Evolutionary conservation across 2,329 filamentous ascomycete species (phyloP).

Genomic region (Metarhizium guizhouense): DNA sequence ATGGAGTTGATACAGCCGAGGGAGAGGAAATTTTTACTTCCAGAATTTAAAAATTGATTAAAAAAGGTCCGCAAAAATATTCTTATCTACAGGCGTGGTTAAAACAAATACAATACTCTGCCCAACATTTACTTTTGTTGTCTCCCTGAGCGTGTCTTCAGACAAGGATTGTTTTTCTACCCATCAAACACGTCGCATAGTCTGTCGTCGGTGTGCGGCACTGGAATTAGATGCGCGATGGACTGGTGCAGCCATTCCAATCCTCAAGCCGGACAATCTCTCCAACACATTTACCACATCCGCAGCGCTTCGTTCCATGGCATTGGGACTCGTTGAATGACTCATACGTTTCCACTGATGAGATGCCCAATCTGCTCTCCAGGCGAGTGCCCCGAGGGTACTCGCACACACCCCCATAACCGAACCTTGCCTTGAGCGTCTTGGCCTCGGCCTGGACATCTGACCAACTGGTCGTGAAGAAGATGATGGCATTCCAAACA

Average conservation of each 20-base stretch:
- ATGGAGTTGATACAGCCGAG: slow-evolving; percentile 42
- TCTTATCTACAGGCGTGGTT: background rate
- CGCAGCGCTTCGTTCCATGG: background rate
- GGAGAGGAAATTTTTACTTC: slow-evolving; percentile 34
- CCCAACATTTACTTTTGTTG: background rate
- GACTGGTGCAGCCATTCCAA: background rate
- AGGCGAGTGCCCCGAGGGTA: slow-evolving; percentile 13
- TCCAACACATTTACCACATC: background rate
- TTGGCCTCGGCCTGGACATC: slow-evolving; percentile 18
- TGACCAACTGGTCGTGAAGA: slow-evolving; percentile 55
- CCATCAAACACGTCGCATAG: background rate
- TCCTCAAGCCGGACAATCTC: background rate
- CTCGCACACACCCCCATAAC: slow-evolving; percentile 1
- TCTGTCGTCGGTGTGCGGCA: background rate
- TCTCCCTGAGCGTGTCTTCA: background rate
- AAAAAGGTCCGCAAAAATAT: background rate
- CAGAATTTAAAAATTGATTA: slow-evolving; percentile 5
- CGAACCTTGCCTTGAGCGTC: slow-evolving; percentile 10
- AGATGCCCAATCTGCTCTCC: slow-evolving; percentile 17
- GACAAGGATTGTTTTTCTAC: background rate
- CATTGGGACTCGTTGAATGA: background rate
- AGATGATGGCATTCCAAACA: slow-evolving; percentile 73
- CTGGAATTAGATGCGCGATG: background rate
- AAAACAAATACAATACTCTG: background rate
- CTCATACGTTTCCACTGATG: background rate